Evolutionary conservation across 805 yeast species (phyloP).

Genomic region (Clavispora phyllophila): DNA sequence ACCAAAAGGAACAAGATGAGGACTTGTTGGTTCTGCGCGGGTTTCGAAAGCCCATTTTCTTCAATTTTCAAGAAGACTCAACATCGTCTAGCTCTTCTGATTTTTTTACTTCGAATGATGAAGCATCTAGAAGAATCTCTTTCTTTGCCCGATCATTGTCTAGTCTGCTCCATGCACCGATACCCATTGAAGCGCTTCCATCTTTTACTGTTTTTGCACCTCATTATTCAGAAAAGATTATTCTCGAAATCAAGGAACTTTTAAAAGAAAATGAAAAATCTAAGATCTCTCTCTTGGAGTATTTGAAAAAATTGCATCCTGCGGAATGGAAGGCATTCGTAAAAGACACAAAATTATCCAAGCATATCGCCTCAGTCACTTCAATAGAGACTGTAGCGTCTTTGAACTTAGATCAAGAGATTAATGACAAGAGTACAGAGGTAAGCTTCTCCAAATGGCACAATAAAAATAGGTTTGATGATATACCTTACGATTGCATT

Average conservation of each 20-base stretch:
- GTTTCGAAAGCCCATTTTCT: slow-evolving; percentile 38
- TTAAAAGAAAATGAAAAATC: slow-evolving; percentile 43
- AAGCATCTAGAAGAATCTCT: slow-evolving; percentile 48
- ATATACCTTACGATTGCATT: slow-evolving; percentile 64
- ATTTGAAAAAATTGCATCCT: slow-evolving; percentile 65
- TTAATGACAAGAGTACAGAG: not conserved
- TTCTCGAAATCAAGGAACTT: slow-evolving; percentile 40
- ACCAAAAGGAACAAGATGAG: slow-evolving; percentile 13
- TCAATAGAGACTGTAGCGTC: not conserved
- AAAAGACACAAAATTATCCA: slow-evolving; percentile 56
- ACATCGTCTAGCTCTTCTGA: slow-evolving; percentile 28
- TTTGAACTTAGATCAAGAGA: not conserved
- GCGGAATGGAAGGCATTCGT: slow-evolving; percentile 81
- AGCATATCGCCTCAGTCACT: slow-evolving; percentile 2
- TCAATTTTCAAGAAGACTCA: slow-evolving; percentile 45
- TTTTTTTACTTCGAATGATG: slow-evolving; percentile 41
- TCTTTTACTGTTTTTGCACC: slow-evolving; percentile 48
- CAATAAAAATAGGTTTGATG: slow-evolving; percentile 44
- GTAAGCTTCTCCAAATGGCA: slow-evolving; percentile 6
- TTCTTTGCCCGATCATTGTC: slow-evolving; percentile 52
- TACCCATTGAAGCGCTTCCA: slow-evolving; percentile 45
- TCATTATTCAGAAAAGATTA: slow-evolving; percentile 48
- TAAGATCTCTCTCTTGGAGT: slow-evolving; percentile 63
- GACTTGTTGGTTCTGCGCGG: slow-evolving; percentile 5
- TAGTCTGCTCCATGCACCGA: slow-evolving; percentile 44